These are phyloP conservation scores for Rheum nobile DNA, from an alignment of 148 eudicot genomes.

Conservation along the genomic window DNA sequence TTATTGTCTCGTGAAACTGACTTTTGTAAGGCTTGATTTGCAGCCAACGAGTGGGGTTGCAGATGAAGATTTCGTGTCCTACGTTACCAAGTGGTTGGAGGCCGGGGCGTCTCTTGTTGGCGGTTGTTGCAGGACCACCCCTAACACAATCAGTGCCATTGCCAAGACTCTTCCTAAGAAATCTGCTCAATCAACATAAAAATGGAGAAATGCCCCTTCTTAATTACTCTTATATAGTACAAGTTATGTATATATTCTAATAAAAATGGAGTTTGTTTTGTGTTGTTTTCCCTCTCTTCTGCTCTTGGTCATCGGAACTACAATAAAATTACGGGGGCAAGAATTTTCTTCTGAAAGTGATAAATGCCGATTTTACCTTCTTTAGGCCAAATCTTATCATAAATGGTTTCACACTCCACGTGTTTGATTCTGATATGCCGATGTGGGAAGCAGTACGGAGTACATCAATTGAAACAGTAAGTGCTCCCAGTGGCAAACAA, in stretches of 20 bases:
- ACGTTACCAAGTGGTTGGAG: constrained; percentile 54
- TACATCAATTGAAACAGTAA: too few species aligned
- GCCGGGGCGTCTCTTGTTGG: constrained; percentile 66
- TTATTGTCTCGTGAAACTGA: not conserved
- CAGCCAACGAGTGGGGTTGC: constrained; percentile 34
- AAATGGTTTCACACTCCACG: not conserved
- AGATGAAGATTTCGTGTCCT: constrained; percentile 57
- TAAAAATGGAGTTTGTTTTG: not conserved
- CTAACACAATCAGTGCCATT: constrained; percentile 57
- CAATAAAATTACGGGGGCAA: too few species aligned
- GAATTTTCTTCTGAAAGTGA: too few species aligned
- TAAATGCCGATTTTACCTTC: too few species aligned
- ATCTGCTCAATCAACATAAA: constrained; percentile 13
- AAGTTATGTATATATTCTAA: not conserved
- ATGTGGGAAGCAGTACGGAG: not conserved
- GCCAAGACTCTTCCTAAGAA: constrained; percentile 26
- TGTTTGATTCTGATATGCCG: not conserved
- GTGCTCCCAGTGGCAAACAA: too few species aligned
- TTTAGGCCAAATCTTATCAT: not conserved
- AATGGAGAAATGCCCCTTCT: not conserved
- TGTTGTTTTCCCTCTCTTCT: not conserved
- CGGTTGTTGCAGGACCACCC: constrained; percentile 86
- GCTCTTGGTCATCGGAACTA: too few species aligned
- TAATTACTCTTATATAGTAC: not conserved
- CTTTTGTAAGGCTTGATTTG: not conserved